A percentile compares a stretch with the other conserved stretches of the same genome.
These are phyloP conservation scores for Ceratobasidium sp. DNA, from an alignment of 1,284 basidiomycete genomes.

Conservation along the genomic window DNA sequence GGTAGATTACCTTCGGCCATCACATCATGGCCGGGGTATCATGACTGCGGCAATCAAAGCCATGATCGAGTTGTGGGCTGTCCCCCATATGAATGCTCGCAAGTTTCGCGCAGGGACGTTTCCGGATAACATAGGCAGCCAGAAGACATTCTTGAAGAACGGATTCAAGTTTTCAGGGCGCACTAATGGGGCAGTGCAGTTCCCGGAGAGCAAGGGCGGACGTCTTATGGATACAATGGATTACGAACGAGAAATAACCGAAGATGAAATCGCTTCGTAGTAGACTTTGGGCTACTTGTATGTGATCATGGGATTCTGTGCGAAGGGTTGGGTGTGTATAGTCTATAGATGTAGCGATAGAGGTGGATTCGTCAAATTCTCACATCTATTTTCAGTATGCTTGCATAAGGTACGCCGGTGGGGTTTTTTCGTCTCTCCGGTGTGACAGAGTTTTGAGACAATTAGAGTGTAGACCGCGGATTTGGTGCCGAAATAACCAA, in stretches of 20 bases:
- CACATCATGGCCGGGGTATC: slow-evolving; percentile 73
- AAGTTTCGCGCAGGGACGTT: slow-evolving; percentile 64
- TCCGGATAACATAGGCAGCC: slow-evolving; percentile 68
- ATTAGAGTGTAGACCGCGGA: too few relatives aligned
- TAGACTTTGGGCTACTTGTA: not conserved
- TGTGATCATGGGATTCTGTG: not conserved
- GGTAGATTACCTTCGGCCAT: slow-evolving; percentile 68
- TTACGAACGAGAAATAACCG: slow-evolving; percentile 14
- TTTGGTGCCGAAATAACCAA: too few relatives aligned
- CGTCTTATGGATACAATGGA: slow-evolving; percentile 20
- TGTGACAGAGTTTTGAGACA: too few relatives aligned
- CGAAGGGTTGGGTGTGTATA: too few relatives aligned
- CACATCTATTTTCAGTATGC: too few relatives aligned
- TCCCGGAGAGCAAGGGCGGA: slow-evolving; percentile 33
- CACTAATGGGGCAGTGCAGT: slow-evolving; percentile 2
- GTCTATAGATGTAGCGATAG: too few relatives aligned
- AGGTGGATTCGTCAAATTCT: too few relatives aligned
- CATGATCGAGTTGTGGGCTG: slow-evolving; percentile 68
- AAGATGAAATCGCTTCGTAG: not conserved
- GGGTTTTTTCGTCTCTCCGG: too few relatives aligned
- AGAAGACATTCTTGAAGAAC: slow-evolving; percentile 73
- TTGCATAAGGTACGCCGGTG: too few relatives aligned
- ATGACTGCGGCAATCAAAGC: slow-evolving; percentile 71
- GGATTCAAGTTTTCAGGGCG: slow-evolving; percentile 63
- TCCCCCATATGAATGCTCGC: slow-evolving; percentile 69